These are phyloP conservation scores for Aspergillus calidoustus DNA, from an alignment of 2,329 filamentous ascomycete genomes.

Conservation along the genomic window DNA sequence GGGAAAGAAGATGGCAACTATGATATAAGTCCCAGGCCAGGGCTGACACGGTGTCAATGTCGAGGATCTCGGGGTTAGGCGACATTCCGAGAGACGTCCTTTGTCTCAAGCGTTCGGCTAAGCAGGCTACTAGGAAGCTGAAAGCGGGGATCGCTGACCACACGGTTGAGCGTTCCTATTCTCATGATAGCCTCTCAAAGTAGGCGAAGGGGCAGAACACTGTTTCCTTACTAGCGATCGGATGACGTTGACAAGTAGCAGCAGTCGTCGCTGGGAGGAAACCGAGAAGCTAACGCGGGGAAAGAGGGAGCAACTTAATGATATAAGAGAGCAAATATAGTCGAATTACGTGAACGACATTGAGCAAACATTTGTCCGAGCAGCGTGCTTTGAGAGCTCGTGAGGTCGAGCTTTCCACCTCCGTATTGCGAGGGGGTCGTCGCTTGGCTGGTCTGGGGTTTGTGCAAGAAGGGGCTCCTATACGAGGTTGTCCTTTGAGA, in stretches of 20 bases:
- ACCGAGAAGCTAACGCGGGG: not conserved
- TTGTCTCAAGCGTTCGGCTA: not conserved
- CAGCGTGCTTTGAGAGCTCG: not conserved
- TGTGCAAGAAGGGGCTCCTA: not conserved
- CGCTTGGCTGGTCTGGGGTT: not conserved
- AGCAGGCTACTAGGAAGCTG: not conserved
- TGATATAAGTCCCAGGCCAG: conserved; percentile 35
- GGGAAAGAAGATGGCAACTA: conserved; percentile 30
- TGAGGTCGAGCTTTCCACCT: not conserved
- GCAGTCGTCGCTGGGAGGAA: not conserved
- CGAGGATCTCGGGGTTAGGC: conserved; percentile 25
- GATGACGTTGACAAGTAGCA: not conserved
- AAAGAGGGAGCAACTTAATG: not conserved
- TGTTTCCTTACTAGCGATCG: not conserved
- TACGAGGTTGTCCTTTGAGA: not conserved
- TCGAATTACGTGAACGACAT: not conserved
- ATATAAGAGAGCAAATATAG: not conserved
- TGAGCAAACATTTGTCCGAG: not conserved
- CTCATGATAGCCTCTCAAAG: not conserved
- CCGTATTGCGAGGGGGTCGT: conserved; percentile 1
- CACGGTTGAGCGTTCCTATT: not conserved
- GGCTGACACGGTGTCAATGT: conserved; percentile 31
- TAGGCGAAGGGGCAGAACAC: not conserved
- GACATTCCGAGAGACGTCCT: conserved; percentile 22
- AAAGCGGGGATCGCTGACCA: not conserved